Evolutionary conservation across 805 yeast genomes (phyloP).

Genomic region (Wickerhamomyces rabaulensis): DNA sequence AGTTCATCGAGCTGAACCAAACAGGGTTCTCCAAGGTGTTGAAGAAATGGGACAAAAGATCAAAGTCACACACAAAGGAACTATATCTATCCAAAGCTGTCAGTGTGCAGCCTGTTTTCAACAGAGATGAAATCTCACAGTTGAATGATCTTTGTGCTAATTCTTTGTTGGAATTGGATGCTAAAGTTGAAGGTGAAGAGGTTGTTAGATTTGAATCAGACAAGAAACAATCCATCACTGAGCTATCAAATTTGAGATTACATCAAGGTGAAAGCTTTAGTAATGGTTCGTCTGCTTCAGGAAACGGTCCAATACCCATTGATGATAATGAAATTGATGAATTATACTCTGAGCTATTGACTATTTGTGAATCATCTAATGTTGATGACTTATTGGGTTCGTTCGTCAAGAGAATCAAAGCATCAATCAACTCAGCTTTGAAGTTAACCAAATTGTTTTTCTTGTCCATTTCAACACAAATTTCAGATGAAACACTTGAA

Average conservation of each 20-base stretch:
- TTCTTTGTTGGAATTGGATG: slow-evolving; percentile 69
- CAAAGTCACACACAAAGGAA: slow-evolving; percentile 92
- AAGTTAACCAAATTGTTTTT: slow-evolving; percentile 68
- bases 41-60: slow-evolving; percentile 97
- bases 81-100: slow-evolving; percentile 88
- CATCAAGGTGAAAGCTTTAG: neutral
- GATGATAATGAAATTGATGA: slow-evolving; percentile 57
- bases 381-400: slow-evolving; percentile 35
- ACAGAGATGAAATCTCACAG: slow-evolving; percentile 78
- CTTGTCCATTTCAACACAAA: slow-evolving; percentile 57
- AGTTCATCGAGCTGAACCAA: slow-evolving; percentile 90
- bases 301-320: slow-evolving; percentile 5
- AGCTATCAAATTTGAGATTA: slow-evolving; percentile 19
- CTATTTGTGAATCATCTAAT: slow-evolving; percentile 37
- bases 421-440: slow-evolving; percentile 34
- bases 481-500: slow-evolving; percentile 50
- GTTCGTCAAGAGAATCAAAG: slow-evolving; percentile 38
- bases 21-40: slow-evolving; percentile 94
- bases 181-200: slow-evolving; percentile 50
- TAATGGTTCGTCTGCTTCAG: neutral
- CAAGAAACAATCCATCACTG: slow-evolving; percentile 13
- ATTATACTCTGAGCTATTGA: slow-evolving; percentile 63
- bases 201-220: slow-evolving; percentile 25
- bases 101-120: slow-evolving; percentile 94
- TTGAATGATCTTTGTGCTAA: slow-evolving; percentile 71